Conservation (phyloP, 2,329 filamentous ascomycete species). For the Passalora sequoiae region DNA sequence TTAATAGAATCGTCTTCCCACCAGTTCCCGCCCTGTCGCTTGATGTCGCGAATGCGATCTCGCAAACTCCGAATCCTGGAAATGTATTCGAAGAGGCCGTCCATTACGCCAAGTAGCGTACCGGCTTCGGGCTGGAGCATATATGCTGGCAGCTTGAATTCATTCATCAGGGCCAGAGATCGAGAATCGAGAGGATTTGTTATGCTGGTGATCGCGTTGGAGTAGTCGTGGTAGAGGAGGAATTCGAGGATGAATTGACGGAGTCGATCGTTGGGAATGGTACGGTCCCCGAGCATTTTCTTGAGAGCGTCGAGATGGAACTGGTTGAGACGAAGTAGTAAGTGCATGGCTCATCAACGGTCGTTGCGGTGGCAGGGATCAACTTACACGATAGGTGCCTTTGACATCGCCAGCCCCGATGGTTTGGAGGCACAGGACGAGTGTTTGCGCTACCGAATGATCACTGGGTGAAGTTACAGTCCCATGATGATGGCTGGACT, state of each 20-base stretch:
- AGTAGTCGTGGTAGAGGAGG: constrained; percentile 74
- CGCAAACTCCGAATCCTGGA: constrained; percentile 73
- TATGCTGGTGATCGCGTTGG: constrained; percentile 53
- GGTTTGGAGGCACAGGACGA: constrained; percentile 57
- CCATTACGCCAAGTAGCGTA: constrained; percentile 70
- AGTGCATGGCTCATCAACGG: not conserved
- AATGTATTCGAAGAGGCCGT: constrained; percentile 74
- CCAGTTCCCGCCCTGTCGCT: constrained; percentile 53
- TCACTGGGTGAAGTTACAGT: constrained; percentile 29
- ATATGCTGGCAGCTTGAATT: constrained; percentile 51
- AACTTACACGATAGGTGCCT: constrained; percentile 61
- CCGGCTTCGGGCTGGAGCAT: constrained; percentile 53
- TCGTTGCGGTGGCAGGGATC: not conserved
- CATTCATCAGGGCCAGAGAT: constrained; percentile 49
- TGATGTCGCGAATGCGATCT: constrained; percentile 65
- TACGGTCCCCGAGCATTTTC: constrained; percentile 57
- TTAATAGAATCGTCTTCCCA: constrained; percentile 68
- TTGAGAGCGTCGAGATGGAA: constrained; percentile 73
- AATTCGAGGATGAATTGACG: constrained; percentile 68
- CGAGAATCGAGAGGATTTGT: constrained; percentile 38
- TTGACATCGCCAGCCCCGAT: constrained; percentile 56
- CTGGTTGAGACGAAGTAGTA: constrained; percentile 5
- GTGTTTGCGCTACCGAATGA: constrained; percentile 57
- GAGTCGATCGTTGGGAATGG: constrained; percentile 56
- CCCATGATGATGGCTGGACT: not conserved